Evolutionary conservation across 2,329 filamentous ascomycete genomes (phyloP).

Genomic region (Sarocladiaceae sp.): DNA sequence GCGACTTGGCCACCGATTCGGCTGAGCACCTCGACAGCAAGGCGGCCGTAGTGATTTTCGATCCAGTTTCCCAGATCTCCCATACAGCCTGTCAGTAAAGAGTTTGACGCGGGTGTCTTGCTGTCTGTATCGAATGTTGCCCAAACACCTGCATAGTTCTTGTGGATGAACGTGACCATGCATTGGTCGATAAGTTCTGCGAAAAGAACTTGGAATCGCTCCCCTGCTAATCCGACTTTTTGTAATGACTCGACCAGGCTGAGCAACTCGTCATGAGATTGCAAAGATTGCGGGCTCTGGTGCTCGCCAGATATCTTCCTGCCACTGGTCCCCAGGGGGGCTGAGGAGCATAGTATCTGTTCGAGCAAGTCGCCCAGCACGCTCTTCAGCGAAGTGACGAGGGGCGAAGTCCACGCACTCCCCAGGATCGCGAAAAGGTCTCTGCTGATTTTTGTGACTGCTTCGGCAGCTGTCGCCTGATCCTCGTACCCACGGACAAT

Average conservation of each 20-base stretch:
- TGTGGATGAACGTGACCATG: constrained; percentile 56
- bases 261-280: constrained; percentile 44
- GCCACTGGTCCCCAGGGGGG: background rate
- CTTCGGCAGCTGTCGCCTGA: constrained; percentile 27
- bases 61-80: constrained; percentile 60
- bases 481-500: constrained; percentile 42
- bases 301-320: constrained; percentile 8
- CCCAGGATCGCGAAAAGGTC: constrained; percentile 60
- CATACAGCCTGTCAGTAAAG: constrained; percentile 47
- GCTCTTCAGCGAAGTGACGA: constrained; percentile 47
- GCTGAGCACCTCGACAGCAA: constrained; percentile 56
- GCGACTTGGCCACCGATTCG: constrained; percentile 39
- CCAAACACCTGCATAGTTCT: constrained; percentile 61
- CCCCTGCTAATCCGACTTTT: constrained; percentile 61
- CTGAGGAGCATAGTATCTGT: constrained; percentile 33
- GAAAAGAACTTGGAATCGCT: constrained; percentile 63
- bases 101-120: constrained; percentile 11
- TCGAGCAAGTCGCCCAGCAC: constrained; percentile 49
- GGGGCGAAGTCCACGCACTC: constrained; percentile 50
- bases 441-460: constrained; percentile 45
- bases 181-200: constrained; percentile 63
- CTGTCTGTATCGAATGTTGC: constrained; percentile 17
- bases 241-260: constrained; percentile 52
- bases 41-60: constrained; percentile 57
- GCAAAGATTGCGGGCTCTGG: constrained; percentile 24